These are phyloP conservation scores for Cantharellus anzutake DNA, from an alignment of 768 basidiomycete species.

Conservation along the genomic window DNA sequence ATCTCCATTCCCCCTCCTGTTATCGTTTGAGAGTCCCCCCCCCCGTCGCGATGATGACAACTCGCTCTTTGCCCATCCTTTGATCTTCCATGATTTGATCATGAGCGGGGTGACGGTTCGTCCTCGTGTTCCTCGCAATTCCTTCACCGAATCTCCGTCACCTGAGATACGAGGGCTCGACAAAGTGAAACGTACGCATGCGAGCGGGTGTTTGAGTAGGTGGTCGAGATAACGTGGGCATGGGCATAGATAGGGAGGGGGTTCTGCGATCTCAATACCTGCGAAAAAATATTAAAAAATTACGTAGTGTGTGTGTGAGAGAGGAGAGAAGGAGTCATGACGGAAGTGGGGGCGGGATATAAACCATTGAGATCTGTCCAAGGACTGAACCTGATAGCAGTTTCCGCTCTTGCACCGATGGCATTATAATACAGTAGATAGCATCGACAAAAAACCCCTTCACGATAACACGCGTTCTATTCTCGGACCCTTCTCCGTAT, in stretches of 20 bases:
- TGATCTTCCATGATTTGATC: not conserved
- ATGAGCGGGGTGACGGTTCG: not conserved
- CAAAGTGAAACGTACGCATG: constrained; percentile 26
- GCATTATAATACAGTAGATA: constrained; percentile 17
- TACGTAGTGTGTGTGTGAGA: not conserved
- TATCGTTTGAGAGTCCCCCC: not conserved
- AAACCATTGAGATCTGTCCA: constrained; percentile 17
- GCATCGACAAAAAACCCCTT: constrained; percentile 37
- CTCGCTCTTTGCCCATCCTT: not conserved
- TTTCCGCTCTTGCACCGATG: constrained; percentile 30
- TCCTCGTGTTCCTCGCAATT: not conserved
- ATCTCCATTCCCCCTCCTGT: not conserved
- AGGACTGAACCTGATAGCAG: constrained; percentile 38
- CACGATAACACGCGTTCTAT: constrained; percentile 31
- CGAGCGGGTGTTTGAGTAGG: constrained; percentile 29
- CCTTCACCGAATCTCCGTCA: not conserved
- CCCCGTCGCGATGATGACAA: not conserved
- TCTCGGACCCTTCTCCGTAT: constrained; percentile 39
- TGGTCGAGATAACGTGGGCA: constrained; percentile 28
- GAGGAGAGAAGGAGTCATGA: not conserved
- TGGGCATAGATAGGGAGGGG: constrained; percentile 28
- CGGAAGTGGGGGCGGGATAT: too few species aligned
- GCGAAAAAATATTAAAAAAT: constrained; percentile 6
- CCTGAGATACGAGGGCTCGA: constrained; percentile 18
- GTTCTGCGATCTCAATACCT: constrained; percentile 26